Percentiles rank a stretch among this genome's conserved stretches.
phyloP scores from a whole-genome alignment of 1,284 basidiomycete species.

The Naganishia sp. region DNA sequence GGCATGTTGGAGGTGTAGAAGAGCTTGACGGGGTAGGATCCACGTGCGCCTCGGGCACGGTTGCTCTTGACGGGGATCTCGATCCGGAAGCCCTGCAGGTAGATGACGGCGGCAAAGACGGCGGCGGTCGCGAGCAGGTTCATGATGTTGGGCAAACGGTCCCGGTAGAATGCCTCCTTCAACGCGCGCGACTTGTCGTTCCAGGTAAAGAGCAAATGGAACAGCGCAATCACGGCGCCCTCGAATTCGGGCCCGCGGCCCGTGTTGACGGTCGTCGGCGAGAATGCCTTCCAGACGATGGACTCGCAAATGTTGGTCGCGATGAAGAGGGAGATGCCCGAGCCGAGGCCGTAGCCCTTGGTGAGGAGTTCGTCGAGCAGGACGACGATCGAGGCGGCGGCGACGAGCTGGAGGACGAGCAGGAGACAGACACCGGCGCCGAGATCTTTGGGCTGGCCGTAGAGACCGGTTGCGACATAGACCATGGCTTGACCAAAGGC shows the following conservation, averaged over 20 bases:
- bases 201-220: slow-evolving; percentile 98
- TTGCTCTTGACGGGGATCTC: slow-evolving; percentile 99
- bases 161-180: slow-evolving; percentile 97
- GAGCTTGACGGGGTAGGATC: slow-evolving; percentile 94
- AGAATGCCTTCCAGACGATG: slow-evolving; percentile 99
- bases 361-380: slow-evolving; percentile 97
- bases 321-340: slow-evolving; percentile 97
- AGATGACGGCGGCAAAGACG: slow-evolving; percentile 94
- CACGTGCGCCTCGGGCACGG: slow-evolving; percentile 91
- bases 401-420: slow-evolving; percentile 92
- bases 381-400: slow-evolving; percentile 93
- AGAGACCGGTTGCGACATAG: slow-evolving; percentile 95
- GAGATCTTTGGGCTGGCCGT: slow-evolving; percentile 89
- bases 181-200: slow-evolving; percentile 96
- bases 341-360: slow-evolving; percentile 97
- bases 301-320: slow-evolving; percentile 99
- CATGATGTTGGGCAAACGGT: slow-evolving; percentile 96
- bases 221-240: slow-evolving; percentile 90
- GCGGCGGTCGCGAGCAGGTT: slow-evolving; percentile 89
- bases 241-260: slow-evolving; percentile 98
- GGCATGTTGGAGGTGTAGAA: slow-evolving; percentile 99
- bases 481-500: slow-evolving; percentile 95
- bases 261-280: slow-evolving; percentile 96
- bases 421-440: slow-evolving; percentile 94
- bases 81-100: slow-evolving; percentile 97